Percentiles rank a stretch among this genome's conserved stretches.
These are phyloP conservation scores for Mycena maculata DNA, from an alignment of 768 basidiomycete genomes.

Conservation along the genomic window DNA sequence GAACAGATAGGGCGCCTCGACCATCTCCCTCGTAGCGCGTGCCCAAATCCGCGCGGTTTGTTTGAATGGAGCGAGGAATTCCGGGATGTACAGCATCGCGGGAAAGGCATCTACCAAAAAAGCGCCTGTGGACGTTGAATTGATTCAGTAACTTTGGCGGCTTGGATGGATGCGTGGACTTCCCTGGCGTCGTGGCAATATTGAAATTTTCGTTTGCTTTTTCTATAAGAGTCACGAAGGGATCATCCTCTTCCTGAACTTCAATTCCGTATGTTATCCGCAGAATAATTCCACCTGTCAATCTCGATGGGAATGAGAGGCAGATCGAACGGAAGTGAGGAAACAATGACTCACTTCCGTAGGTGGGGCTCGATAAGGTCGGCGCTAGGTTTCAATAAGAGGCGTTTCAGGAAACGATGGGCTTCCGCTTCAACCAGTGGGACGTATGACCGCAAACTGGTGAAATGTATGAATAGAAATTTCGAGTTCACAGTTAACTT, in stretches of 20 bases:
- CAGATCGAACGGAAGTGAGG: not conserved
- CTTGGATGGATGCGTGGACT: conserved; percentile 40
- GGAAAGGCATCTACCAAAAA: conserved; percentile 59
- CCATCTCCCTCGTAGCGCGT: conserved; percentile 51
- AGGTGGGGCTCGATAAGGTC: conserved; percentile 48
- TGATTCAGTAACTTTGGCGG: not conserved
- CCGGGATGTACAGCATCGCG: conserved; percentile 58
- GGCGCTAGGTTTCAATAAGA: conserved; percentile 43
- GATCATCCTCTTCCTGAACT: conserved; percentile 63
- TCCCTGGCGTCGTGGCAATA: conserved; percentile 59
- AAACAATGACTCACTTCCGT: conserved; percentile 51
- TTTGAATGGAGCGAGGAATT: conserved; percentile 67
- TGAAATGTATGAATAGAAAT: not conserved
- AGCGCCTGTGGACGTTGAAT: conserved; percentile 35
- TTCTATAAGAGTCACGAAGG: conserved; percentile 64
- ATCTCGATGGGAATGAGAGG: conserved; percentile 39
- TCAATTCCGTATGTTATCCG: conserved; percentile 67
- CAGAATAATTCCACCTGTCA: conserved; percentile 66
- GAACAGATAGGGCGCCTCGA: conserved; percentile 56
- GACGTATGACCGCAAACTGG: conserved; percentile 43
- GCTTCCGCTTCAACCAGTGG: conserved; percentile 50
- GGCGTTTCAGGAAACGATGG: conserved; percentile 51
- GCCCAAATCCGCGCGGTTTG: conserved; percentile 55
- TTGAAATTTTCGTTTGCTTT: conserved; percentile 64
- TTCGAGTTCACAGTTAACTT: not conserved